These are phyloP conservation scores for Penicillium parvum DNA, from an alignment of 495 filamentous ascomycete species.

Conservation along the genomic window DNA sequence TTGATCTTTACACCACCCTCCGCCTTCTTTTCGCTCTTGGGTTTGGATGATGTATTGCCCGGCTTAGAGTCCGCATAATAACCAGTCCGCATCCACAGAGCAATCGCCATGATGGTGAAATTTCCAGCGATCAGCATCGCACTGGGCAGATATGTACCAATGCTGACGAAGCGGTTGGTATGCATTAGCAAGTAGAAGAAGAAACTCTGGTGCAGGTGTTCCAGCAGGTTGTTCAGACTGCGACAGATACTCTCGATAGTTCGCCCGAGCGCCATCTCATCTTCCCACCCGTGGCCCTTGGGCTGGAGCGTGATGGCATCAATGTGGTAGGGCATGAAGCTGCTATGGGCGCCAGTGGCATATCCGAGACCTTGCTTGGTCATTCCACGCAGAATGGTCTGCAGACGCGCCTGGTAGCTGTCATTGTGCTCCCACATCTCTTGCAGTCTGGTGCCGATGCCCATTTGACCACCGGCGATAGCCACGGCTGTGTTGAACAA, in stretches of 20 bases:
- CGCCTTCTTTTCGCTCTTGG: constrained; percentile 22
- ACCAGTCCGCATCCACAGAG: constrained; percentile 85
- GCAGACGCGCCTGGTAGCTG: constrained; percentile 73
- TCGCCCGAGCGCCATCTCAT: constrained; percentile 91
- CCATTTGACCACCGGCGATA: constrained; percentile 90
- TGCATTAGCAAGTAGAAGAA: constrained; percentile 98
- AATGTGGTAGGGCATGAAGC: constrained; percentile 96
- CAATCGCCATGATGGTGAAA: constrained; percentile 93
- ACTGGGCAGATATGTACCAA: constrained; percentile 93
- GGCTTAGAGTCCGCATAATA: constrained; percentile 30
- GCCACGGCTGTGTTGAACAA: constrained; percentile 90
- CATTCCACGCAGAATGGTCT: constrained; percentile 92
- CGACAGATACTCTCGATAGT: constrained; percentile 85
- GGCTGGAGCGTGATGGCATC: constrained; percentile 92
- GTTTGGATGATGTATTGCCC: constrained; percentile 11
- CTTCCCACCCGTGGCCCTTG: constrained; percentile 88
- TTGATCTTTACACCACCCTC: constrained; percentile 17
- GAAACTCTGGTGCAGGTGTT: constrained; percentile 97
- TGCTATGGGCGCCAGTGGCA: constrained; percentile 86
- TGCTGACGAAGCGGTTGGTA: constrained; percentile 88
- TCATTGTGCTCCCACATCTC: constrained; percentile 82
- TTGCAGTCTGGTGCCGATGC: constrained; percentile 75
- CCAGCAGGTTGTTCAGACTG: constrained; percentile 91
- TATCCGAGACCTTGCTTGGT: constrained; percentile 84
- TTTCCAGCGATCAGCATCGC: constrained; percentile 93